Conservation (phyloP, 306 rosid species). For the Prunus mongolica region DNA sequence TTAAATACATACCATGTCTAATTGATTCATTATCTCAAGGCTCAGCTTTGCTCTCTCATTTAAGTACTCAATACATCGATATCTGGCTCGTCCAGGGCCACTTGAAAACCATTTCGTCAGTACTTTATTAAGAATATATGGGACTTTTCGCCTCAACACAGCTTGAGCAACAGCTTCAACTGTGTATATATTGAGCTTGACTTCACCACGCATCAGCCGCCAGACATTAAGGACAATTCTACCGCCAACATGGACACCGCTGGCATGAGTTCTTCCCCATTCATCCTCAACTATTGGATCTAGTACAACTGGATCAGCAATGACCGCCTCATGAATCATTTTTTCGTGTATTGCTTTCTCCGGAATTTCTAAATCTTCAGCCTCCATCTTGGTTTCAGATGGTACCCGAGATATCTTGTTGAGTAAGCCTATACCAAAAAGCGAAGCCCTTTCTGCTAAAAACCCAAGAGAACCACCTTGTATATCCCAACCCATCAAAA, state of each 20-base stretch:
- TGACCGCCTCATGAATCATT: constrained; percentile 38
- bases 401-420: constrained; percentile 79
- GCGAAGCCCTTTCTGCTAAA: constrained; percentile 87
- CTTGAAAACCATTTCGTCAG: constrained; percentile 82
- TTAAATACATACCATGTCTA: constrained; percentile 66
- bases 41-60: constrained; percentile 61
- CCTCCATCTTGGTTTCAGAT: constrained; percentile 44
- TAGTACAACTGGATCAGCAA: constrained; percentile 40
- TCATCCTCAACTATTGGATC: constrained; percentile 81
- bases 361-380: constrained; percentile 37
- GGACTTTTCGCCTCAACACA: constrained; percentile 81
- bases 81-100: constrained; percentile 78
- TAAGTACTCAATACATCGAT: constrained; percentile 69
- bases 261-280: constrained; percentile 98
- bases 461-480: constrained; percentile 92
- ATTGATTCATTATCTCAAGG: constrained; percentile 78
- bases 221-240: constrained; percentile 91
- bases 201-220: constrained; percentile 89
- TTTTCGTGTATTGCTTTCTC: constrained; percentile 40
- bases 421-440: constrained; percentile 71
- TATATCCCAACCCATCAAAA: constrained; percentile 92
- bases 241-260: constrained; percentile 92
- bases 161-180: constrained; percentile 84
- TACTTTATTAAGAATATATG: constrained; percentile 45
- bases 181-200: constrained; percentile 81